These are phyloP conservation scores for Astragalus membranaceus DNA, from an alignment of 306 rosid genomes.

Conservation along the genomic window DNA sequence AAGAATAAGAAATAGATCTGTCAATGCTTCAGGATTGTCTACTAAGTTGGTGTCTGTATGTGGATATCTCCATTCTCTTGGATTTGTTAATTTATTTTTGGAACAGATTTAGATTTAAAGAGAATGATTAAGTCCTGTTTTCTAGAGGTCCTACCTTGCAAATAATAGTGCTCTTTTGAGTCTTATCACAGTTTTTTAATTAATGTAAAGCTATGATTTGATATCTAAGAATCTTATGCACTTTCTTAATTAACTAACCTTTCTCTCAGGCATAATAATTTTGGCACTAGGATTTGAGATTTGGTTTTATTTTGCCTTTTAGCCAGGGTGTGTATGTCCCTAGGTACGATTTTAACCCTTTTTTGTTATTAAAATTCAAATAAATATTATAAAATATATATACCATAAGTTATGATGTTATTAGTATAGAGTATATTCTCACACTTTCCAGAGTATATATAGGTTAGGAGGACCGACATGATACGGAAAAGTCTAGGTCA, in stretches of 20 bases:
- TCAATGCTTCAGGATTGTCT: conserved; percentile 19
- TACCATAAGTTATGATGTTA: not conserved
- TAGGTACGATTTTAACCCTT: conserved; percentile 9
- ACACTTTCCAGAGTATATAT: conserved; percentile 13
- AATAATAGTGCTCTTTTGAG: conserved; percentile 8
- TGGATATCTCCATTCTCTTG: not conserved
- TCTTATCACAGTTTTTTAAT: not conserved
- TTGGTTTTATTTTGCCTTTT: not conserved
- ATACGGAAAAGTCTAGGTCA: not conserved
- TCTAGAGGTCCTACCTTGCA: not conserved
- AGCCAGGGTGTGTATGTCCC: conserved; percentile 1
- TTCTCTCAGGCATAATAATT: not conserved
- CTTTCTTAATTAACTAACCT: not conserved
- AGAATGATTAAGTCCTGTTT: conserved; percentile 1
- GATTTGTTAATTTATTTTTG: not conserved
- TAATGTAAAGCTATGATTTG: not conserved
- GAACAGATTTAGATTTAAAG: conserved; percentile 8
- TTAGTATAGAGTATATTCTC: conserved; percentile 11
- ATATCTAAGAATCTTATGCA: conserved; percentile 5
- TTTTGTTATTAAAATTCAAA: not conserved
- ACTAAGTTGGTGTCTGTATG: conserved; percentile 5
- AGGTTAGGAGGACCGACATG: not conserved
- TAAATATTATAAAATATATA: not conserved
- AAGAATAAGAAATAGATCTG: conserved; percentile 17
- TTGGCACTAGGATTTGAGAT: conserved; percentile 10